These are phyloP conservation scores for Chaetomiaceae sp. DNA, from an alignment of 2,329 filamentous ascomycete genomes.

Conservation along the genomic window DNA sequence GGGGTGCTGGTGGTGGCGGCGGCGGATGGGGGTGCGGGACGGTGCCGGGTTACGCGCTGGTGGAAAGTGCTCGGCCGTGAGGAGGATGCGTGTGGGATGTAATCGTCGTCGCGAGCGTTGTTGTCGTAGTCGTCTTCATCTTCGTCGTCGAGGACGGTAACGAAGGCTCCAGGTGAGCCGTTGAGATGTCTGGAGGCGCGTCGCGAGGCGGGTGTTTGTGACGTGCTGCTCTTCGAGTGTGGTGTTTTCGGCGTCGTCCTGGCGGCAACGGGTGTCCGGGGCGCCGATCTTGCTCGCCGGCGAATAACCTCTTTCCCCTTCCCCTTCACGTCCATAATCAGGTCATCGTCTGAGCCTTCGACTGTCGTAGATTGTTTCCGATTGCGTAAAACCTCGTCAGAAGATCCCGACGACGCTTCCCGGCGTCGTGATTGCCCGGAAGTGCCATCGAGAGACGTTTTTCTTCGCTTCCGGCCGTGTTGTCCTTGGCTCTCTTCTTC, in stretches of 20 bases:
- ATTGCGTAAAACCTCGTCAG: neutral
- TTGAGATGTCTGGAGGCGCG: neutral
- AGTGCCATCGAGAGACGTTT: neutral
- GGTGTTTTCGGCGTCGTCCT: neutral
- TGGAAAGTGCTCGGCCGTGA: too few relatives aligned
- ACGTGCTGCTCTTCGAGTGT: neutral
- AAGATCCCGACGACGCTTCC: neutral
- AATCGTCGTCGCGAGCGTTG: too few relatives aligned
- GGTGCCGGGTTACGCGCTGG: too few relatives aligned
- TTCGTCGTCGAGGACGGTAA: conserved; percentile 4
- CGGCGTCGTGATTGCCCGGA: neutral
- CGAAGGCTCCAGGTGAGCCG: neutral
- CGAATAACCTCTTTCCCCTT: conserved; percentile 23
- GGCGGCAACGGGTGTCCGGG: conserved; percentile 1
- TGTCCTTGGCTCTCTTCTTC: conserved; percentile 17
- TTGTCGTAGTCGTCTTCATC: conserved; percentile 8
- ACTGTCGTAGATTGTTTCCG: conserved; percentile 1
- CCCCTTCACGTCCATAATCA: conserved; percentile 22
- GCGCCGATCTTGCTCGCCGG: conserved; percentile 6
- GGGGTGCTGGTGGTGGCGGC: too few relatives aligned
- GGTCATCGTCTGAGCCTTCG: conserved; percentile 15
- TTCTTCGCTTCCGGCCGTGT: conserved; percentile 21
- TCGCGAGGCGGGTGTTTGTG: conserved; percentile 4
- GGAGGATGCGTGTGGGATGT: too few relatives aligned
- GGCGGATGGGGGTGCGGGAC: too few relatives aligned